A percentile compares a stretch with the other conserved stretches of the same genome.
phyloP scores from a whole-genome alignment of 2,329 filamentous ascomycete species.

The Fusarium verrucosum region DNA sequence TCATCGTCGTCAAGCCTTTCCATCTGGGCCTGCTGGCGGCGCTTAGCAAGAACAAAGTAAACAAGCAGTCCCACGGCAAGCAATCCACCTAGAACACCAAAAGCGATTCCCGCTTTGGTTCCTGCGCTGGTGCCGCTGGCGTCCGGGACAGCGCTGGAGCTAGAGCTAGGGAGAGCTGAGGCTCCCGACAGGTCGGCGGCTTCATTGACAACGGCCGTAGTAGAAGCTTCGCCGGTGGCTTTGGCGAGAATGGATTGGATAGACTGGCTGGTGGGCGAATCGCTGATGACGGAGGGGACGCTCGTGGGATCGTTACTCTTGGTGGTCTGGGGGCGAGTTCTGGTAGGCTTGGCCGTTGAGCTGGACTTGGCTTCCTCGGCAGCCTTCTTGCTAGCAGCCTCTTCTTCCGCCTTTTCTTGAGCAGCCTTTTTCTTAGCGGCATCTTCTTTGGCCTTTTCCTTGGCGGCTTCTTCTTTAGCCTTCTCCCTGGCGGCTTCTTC shows the following conservation, averaged over 20 bases:
- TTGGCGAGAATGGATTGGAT: conserved; percentile 46
- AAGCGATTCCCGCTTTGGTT: conserved; percentile 81
- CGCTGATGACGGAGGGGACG: conserved; percentile 43
- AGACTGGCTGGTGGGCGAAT: conserved; percentile 41
- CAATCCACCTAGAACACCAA: conserved; percentile 79
- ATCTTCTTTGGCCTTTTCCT: conserved; percentile 30
- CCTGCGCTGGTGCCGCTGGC: conserved; percentile 47
- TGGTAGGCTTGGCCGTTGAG: conserved; percentile 35
- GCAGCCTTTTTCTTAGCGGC: conserved; percentile 18
- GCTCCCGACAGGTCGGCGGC: conserved; percentile 28
- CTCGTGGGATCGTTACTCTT: conserved; percentile 32
- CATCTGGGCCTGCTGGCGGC: conserved; percentile 71
- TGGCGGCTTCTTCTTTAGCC: conserved; percentile 22
- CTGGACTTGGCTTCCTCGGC: conserved; percentile 24
- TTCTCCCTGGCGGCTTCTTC: conserved; percentile 30
- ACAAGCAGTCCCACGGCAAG: conserved; percentile 72
- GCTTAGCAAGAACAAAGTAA: conserved; percentile 75
- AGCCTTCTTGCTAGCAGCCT: conserved; percentile 28
- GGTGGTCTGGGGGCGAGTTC: conserved; percentile 22
- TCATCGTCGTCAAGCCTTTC: conserved; percentile 69
- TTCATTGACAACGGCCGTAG: conserved; percentile 27
- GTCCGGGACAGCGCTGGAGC: conserved; percentile 34
- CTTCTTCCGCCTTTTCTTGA: conserved; percentile 25
- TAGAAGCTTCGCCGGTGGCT: conserved; percentile 36
- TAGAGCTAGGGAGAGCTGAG: conserved; percentile 33